A percentile compares a stretch with the other conserved stretches of the same genome.
phyloP scores from a whole-genome alignment of 129 eudicot genomes.

The Solidago caesia region DNA sequence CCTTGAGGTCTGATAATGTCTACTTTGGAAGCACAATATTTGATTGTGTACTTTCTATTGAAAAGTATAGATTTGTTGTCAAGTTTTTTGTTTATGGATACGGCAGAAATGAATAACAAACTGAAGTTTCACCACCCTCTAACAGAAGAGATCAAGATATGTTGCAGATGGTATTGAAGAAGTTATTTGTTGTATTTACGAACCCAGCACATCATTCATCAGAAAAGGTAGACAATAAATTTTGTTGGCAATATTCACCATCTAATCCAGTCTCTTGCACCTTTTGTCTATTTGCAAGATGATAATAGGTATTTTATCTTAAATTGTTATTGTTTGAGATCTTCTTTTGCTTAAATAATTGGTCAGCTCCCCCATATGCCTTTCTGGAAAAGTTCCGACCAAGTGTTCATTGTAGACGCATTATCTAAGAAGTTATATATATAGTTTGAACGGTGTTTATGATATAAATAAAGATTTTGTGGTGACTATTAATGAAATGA shows the following conservation, averaged over 20 bases:
- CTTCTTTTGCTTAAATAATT: conserved; percentile 52
- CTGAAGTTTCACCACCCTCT: conserved; percentile 21
- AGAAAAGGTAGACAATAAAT: conserved; percentile 76
- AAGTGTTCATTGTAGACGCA: conserved; percentile 60
- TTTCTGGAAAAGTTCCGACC: conserved; percentile 53
- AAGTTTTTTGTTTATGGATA: too few relatives aligned
- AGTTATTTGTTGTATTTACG: conserved; percentile 72
- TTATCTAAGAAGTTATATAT: conserved; percentile 50
- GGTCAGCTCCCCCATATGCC: conserved; percentile 45
- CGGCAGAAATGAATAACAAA: conserved; percentile 22
- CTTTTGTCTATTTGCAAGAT: conserved; percentile 55
- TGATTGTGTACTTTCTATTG: conserved; percentile 2
- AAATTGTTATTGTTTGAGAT: conserved; percentile 56
- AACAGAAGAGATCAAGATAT: conserved; percentile 30
- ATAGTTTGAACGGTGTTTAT: conserved; percentile 10
- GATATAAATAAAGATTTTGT: not conserved
- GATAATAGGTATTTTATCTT: conserved; percentile 59
- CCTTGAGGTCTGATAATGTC: too few relatives aligned
- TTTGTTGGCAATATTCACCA: not conserved
- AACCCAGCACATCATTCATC: conserved; percentile 45
- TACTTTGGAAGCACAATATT: too few relatives aligned
- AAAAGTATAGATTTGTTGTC: conserved; percentile 70
- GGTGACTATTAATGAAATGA: not conserved
- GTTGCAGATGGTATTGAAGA: conserved; percentile 45
- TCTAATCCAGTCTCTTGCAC: conserved; percentile 17